phyloP scores from a whole-genome alignment of 2,329 filamentous ascomycete species.

The Penicillium hesseltinei region DNA sequence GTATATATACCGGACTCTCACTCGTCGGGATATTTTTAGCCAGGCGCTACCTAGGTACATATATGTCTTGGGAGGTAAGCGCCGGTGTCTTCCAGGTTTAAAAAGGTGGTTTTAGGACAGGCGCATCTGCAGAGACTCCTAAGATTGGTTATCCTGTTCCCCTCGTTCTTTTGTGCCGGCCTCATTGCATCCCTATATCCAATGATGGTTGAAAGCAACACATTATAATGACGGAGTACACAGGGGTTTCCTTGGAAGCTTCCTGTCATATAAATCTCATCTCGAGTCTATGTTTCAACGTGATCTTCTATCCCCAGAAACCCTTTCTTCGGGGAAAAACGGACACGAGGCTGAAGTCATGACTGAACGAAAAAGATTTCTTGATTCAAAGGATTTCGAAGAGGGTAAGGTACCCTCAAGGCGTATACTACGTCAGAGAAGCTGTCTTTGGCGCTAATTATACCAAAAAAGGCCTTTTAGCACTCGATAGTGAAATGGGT shows the following conservation, averaged over 20 bases:
- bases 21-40: neutral
- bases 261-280: neutral
- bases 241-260: neutral
- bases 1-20: neutral
- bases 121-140: neutral
- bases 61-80: neutral
- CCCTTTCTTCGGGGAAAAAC: too few relatives aligned
- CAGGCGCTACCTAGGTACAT: neutral
- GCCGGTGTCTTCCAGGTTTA: neutral
- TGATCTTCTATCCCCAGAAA: neutral
- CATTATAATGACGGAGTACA: neutral
- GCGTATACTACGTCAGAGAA: too few relatives aligned
- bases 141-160: neutral
- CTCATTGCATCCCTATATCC: neutral
- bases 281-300: neutral
- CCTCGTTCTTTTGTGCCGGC: neutral
- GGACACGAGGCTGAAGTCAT: neutral
- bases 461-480: conserved; percentile 28
- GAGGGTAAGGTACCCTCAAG: neutral
- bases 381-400: neutral
- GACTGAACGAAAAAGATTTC: neutral
- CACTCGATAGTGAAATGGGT: conserved; percentile 32
- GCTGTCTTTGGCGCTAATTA: too few relatives aligned
- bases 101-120: neutral
- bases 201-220: neutral